Base-by-base conservation (phyloP, 495 filamentous ascomycete genomes). In the Penicillium goetzii region DNA sequence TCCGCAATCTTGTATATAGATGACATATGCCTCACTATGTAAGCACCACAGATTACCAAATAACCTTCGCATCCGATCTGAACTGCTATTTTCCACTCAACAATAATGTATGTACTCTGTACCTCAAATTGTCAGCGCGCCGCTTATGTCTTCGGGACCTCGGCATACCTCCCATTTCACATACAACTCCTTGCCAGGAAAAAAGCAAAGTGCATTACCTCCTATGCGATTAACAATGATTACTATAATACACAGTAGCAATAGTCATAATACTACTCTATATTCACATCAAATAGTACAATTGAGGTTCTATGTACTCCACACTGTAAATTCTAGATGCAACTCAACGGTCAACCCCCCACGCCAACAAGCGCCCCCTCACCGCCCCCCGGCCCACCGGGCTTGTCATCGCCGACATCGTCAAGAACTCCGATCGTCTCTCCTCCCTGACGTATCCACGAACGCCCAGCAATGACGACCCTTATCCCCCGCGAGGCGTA, bases 401-500 rank as follows among this genome's bases (percentile, higher is more conserved):
- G 25, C 51, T 17, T 36, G 30, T 55, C 52, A 55, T 51, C 52
- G 12, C 52, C 32, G 19, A 6, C 19, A 47, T 47, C 43, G 43
- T 21, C 43, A 47, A 21, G 43, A 47, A 25, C 43, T 28, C 45
- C 62, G 32, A 40, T 58, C n/a, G 14, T 19, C 26, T 40, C 33
- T 32, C 30, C 28, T 49, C 50, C 52, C 54, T 57, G 61, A 61
- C 63, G 62, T 62, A 69, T 62, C 63, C 49, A 49, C 25, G 17
- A 17, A 21, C 52, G 26, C n/a, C n/a, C n/a, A n/a, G 59, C 43
- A 51, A 99, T 99, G 95, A 88, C 92, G 21, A 87, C 88, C 26
- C 82, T 96, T 28, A 76, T 82, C 33, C 90, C 91, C 30, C 88
- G 92, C 23, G 79, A 83, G 56, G 87, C 92, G 0, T 98, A 97